A percentile compares a stretch with the other conserved stretches of the same genome.
Evolutionary conservation across 1,139 yeast species (phyloP).

Genomic region (Lodderomyces theae): DNA sequence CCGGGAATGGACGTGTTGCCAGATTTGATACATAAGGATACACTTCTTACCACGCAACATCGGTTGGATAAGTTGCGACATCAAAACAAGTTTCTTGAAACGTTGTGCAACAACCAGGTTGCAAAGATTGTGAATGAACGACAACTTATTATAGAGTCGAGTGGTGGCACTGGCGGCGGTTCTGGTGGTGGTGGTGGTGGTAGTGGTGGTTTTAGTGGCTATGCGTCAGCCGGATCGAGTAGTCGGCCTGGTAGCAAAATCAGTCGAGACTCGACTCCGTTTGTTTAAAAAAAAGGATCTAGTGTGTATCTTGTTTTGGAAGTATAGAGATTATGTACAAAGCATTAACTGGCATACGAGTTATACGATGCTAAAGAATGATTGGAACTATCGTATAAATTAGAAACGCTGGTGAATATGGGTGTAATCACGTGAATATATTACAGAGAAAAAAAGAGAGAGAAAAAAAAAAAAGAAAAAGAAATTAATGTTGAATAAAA

Average conservation of each 20-base stretch:
- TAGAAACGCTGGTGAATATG: no score
- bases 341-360: no score
- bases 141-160: slow-evolving; percentile 29
- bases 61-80: slow-evolving; percentile 24
- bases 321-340: no score
- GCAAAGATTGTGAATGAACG: slow-evolving; percentile 43
- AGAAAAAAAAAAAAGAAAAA: no score
- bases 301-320: no score
- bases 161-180: no score
- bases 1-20: slow-evolving; percentile 44
- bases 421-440: no score
- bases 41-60: slow-evolving; percentile 27
- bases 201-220: not conserved
- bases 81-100: slow-evolving; percentile 32
- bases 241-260: slow-evolving; percentile 37
- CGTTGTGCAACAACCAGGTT: slow-evolving; percentile 32
- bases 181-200: slow-evolving; percentile 1
- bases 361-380: no score
- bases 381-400: no score
- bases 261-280: slow-evolving; percentile 42
- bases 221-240: slow-evolving; percentile 22
- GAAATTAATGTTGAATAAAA: no score
- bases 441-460: no score
- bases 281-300: no score
- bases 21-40: slow-evolving; percentile 35